Evolutionary conservation across 2,329 filamentous ascomycete species (phyloP).

Genomic region (Aaosphaeria arxii): DNA sequence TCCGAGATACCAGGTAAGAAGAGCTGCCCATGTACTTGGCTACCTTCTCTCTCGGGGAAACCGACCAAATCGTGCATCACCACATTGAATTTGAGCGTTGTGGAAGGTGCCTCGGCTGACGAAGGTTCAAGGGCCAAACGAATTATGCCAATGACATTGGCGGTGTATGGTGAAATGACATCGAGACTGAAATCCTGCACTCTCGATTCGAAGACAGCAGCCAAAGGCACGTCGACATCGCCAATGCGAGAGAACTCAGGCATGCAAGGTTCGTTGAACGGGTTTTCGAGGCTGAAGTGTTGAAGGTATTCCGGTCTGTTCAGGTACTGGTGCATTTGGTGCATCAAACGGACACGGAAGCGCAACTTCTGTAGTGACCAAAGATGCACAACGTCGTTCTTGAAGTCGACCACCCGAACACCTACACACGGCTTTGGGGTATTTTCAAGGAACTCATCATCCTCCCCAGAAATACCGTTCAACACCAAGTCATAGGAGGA

Average conservation of each 20-base stretch:
- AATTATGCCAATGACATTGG: slow-evolving; percentile 84
- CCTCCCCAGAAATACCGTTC: slow-evolving; percentile 83
- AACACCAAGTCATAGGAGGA: slow-evolving; percentile 97
- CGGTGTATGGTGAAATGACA: slow-evolving; percentile 87
- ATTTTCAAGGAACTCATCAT: slow-evolving; percentile 77
- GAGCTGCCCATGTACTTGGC: slow-evolving; percentile 93
- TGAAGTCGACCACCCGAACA: slow-evolving; percentile 87
- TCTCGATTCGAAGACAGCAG: slow-evolving; percentile 88
- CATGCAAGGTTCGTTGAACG: slow-evolving; percentile 87
- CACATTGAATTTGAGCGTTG: slow-evolving; percentile 95
- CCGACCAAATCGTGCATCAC: slow-evolving; percentile 96
- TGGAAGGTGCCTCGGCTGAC: slow-evolving; percentile 84
- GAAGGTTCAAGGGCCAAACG: slow-evolving; percentile 90
- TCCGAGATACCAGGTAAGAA: slow-evolving; percentile 90
- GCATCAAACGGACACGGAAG: slow-evolving; percentile 84
- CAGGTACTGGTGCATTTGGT: slow-evolving; percentile 94
- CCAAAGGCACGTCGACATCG: slow-evolving; percentile 87
- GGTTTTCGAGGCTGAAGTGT: slow-evolving; percentile 88
- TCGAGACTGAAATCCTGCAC: slow-evolving; percentile 94
- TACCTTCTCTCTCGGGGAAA: slow-evolving; percentile 93
- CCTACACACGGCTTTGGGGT: slow-evolving; percentile 87
- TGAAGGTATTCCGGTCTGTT: slow-evolving; percentile 92
- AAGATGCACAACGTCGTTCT: slow-evolving; percentile 77
- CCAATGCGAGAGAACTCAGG: slow-evolving; percentile 90
- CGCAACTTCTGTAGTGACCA: slow-evolving; percentile 95